These are phyloP conservation scores for Ettlia oleoabundans DNA, from an alignment of 139 green algal species.

Conservation along the genomic window DNA sequence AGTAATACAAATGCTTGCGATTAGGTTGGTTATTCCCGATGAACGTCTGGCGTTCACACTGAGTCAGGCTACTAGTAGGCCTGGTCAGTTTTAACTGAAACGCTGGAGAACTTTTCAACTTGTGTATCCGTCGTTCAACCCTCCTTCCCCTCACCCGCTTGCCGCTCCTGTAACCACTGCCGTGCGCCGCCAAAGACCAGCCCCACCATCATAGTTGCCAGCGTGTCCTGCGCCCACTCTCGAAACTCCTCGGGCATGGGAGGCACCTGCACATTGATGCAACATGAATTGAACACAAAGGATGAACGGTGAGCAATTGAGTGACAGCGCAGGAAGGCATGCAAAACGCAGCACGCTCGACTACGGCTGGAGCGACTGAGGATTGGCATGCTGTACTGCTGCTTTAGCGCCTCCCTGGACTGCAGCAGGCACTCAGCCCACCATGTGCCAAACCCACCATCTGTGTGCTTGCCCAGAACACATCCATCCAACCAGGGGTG, in stretches of 20 bases:
- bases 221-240: slow-evolving; percentile 48
- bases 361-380: no score
- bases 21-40: no score
- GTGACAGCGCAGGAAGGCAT: no score
- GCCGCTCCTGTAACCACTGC: slow-evolving; percentile 35
- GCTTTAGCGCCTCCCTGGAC: background rate
- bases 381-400: background rate
- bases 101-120: no score
- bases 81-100: no score
- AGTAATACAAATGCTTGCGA: background rate
- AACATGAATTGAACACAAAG: background rate
- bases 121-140: no score
- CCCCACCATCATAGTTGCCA: slow-evolving; percentile 17
- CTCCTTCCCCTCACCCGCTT: slow-evolving; percentile 10
- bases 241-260: slow-evolving; percentile 42
- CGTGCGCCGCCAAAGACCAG: slow-evolving; percentile 33
- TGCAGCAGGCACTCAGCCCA: no score
- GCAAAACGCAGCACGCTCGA: no score
- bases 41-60: no score
- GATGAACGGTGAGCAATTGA: no score
- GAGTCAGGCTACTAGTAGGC: no score
- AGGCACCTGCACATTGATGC: slow-evolving; percentile 38
- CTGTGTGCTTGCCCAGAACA: background rate
- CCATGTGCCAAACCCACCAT: no score
- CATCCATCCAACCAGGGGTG: background rate